Evolutionary conservation across 805 yeast species (phyloP), one percentile per base, ranked within the genome.

Genomic region (Maudiozyma barnettii): DNA sequence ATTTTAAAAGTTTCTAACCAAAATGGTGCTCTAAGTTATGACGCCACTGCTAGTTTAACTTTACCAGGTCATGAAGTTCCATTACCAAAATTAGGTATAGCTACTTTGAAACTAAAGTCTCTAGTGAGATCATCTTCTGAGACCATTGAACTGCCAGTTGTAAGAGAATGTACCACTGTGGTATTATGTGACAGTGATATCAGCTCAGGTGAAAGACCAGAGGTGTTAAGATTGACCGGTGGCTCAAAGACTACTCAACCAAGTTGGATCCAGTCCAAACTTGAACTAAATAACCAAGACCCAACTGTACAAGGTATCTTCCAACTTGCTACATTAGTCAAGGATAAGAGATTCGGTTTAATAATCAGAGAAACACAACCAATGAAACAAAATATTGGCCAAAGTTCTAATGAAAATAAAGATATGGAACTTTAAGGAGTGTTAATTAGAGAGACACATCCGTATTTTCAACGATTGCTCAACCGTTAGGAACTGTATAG

Each of bases 221-320:
- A 85, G 64, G 69, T 84, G 16, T 65, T 90, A 48, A 77, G 95
- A 63, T 73, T 91, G 53, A 78, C 91, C 23, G 97, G 97, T 42
- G 95, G 95, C 43, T 64, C 71, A 36, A 73, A 75, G 56, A 73
- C 82, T 22, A 74, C 81, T 45, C 74, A 76, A 50, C 90, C 96
- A 56, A 78, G 87, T 55, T 93, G 95, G 93, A 83, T 85, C 40
- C 96, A 90, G 63, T 86, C 96, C 23, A 70, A 76, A 39, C 81
- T 72, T 67, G 82, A 82, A 64, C 67, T 91, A 47, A 65, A 73
- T 29, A 78, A 77, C 41, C 68, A 70, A 6, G 72, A 62, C 36
- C 57, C 65, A 7, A 43, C 57, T n/a, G 64, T 67, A 30, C 65
- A 72, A 47, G 75, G 77, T 47, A 73, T 81, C 40, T 61, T 71